Conservation (phyloP, 495 filamentous ascomycete species). For the Penicillium cosmopolitanum region DNA sequence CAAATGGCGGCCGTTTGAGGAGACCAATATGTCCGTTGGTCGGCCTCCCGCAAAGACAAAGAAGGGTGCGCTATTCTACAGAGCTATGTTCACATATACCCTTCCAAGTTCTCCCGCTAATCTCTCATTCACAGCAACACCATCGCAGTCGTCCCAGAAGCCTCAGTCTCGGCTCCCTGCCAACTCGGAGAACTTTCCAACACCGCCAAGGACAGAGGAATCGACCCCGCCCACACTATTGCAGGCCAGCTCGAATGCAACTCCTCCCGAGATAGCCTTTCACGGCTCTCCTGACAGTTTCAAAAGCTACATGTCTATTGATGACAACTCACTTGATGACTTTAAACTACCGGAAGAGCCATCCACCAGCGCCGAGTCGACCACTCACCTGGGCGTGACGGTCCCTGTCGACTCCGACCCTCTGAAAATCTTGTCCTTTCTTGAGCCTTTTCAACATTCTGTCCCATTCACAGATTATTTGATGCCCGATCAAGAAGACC, state of each 20-base stretch:
- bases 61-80: slow-evolving; percentile 46
- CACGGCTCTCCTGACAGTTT: slow-evolving; percentile 26
- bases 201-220: slow-evolving; percentile 24
- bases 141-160: slow-evolving; percentile 3
- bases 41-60: slow-evolving; percentile 43
- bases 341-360: slow-evolving; percentile 12
- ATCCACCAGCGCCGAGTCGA: slow-evolving; percentile 12
- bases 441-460: slow-evolving; percentile 25
- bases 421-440: slow-evolving; percentile 28
- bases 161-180: not conserved
- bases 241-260: slow-evolving; percentile 6
- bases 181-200: slow-evolving; percentile 17
- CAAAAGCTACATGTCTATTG: slow-evolving; percentile 28
- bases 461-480: slow-evolving; percentile 21
- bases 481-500: slow-evolving; percentile 11
- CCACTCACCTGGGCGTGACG: slow-evolving; percentile 15
- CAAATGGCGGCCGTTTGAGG: slow-evolving; percentile 82
- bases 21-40: slow-evolving; percentile 61
- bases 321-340: slow-evolving; percentile 24
- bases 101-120: not conserved
- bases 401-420: slow-evolving; percentile 25
- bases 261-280: slow-evolving; percentile 20
- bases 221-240: slow-evolving; percentile 15
- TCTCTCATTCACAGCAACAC: not conserved
- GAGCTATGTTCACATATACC: not conserved